phyloP scores from a whole-genome alignment of 2,329 filamentous ascomycete genomes.

The Aspergillus nomiae region DNA sequence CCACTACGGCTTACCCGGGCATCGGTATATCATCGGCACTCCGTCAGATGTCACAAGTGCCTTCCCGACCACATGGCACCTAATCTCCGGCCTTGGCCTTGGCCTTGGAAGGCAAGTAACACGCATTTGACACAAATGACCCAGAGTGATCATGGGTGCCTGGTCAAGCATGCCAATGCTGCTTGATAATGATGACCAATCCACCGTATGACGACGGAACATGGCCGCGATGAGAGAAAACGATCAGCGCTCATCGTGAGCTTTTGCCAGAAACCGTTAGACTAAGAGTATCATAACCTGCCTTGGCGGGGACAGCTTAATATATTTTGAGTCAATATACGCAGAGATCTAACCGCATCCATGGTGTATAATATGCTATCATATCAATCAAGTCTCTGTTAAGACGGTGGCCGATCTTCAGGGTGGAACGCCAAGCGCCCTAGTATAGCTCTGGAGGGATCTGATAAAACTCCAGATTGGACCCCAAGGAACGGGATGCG shows the following conservation, averaged over 20 bases:
- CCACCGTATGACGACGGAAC: background rate
- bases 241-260: background rate
- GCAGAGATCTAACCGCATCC: background rate
- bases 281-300: background rate
- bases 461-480: background rate
- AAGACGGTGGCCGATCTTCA: background rate
- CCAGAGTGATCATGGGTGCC: background rate
- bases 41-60: background rate
- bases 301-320: background rate
- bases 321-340: background rate
- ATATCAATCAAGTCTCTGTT: background rate
- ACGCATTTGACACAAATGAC: background rate
- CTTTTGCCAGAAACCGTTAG: background rate
- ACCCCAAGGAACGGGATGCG: background rate
- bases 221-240: background rate
- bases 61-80: background rate
- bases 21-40: background rate
- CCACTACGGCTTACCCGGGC: background rate
- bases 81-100: background rate
- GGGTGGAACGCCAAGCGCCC: background rate
- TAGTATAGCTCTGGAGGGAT: background rate
- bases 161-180: background rate
- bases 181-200: constrained; percentile 2
- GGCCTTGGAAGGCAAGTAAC: background rate
- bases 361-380: background rate